These are phyloP conservation scores for Sclerotinia spermophila DNA, from an alignment of 2,329 filamentous ascomycete species.

Conservation along the genomic window DNA sequence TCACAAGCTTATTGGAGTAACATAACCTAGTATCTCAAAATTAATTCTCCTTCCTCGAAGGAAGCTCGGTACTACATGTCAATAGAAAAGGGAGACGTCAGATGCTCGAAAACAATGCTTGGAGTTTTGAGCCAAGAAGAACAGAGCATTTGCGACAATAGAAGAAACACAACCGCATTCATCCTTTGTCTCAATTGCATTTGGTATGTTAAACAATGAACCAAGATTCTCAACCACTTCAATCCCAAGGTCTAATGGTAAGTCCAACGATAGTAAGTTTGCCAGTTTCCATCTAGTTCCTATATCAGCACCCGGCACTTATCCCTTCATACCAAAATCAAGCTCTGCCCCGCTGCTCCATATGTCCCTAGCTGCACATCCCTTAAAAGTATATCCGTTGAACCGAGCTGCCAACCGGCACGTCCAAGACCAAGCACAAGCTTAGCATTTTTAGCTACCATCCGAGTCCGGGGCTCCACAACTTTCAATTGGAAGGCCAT, in stretches of 20 bases:
- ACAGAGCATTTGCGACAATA: constrained; percentile 1
- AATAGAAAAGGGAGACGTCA: neutral
- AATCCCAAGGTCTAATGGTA: neutral
- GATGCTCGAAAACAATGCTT: neutral
- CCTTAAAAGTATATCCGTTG: constrained; percentile 10
- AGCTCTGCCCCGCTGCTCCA: neutral
- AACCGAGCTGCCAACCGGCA: constrained; percentile 17
- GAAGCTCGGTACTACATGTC: constrained; percentile 2
- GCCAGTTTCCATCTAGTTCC: neutral
- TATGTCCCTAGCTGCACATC: neutral
- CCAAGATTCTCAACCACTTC: neutral
- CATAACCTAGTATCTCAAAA: neutral
- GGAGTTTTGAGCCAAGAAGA: neutral
- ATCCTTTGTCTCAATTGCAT: constrained; percentile 9
- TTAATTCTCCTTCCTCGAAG: neutral
- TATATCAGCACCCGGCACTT: neutral
- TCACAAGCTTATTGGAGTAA: constrained; percentile 16
- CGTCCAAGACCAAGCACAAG: constrained; percentile 14
- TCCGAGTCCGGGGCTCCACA: constrained; percentile 8
- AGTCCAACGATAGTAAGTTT: neutral
- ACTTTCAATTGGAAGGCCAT: constrained; percentile 3
- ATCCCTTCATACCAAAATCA: neutral
- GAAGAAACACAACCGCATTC: constrained; percentile 12
- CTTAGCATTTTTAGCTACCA: constrained; percentile 4
- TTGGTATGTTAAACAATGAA: constrained; percentile 10